phyloP scores from a whole-genome alignment of 2,329 filamentous ascomycete species.

The Fusarium setosum region DNA sequence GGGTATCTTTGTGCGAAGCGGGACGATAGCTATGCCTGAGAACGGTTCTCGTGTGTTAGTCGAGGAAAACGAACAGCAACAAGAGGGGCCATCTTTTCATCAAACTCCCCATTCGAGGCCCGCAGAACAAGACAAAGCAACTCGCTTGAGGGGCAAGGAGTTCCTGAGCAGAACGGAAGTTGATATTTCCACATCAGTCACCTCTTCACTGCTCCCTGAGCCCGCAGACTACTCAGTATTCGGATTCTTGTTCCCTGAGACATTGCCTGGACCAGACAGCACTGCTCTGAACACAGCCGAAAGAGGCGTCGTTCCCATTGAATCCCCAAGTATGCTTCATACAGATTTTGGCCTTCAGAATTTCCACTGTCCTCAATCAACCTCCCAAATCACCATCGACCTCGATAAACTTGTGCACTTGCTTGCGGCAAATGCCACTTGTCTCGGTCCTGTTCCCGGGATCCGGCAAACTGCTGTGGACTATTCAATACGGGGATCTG shows the following conservation, averaged over 20 bases:
- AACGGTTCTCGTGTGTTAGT: not conserved
- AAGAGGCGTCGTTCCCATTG: not conserved
- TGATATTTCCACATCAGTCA: too few species aligned
- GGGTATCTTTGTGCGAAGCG: not conserved
- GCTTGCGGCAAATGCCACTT: not conserved
- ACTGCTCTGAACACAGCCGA: not conserved
- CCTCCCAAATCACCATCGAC: not conserved
- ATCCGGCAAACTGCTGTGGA: not conserved
- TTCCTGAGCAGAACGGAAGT: too few species aligned
- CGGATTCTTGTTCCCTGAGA: not conserved
- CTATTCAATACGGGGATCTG: not conserved
- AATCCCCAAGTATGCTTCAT: not conserved
- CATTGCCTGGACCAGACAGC: not conserved
- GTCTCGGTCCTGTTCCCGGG: slow-evolving; percentile 1
- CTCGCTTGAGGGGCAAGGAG: too few species aligned
- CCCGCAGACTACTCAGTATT: not conserved
- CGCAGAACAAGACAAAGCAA: too few species aligned
- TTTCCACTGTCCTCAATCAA: not conserved
- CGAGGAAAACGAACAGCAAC: too few species aligned
- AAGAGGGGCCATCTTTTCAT: too few species aligned
- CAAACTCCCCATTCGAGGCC: too few species aligned
- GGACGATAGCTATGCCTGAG: not conserved
- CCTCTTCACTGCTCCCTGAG: too few species aligned
- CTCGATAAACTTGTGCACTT: not conserved
- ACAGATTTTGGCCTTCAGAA: not conserved